Conservation (phyloP, 495 filamentous ascomycete genomes). For the Ramalina peruviana region DNA sequence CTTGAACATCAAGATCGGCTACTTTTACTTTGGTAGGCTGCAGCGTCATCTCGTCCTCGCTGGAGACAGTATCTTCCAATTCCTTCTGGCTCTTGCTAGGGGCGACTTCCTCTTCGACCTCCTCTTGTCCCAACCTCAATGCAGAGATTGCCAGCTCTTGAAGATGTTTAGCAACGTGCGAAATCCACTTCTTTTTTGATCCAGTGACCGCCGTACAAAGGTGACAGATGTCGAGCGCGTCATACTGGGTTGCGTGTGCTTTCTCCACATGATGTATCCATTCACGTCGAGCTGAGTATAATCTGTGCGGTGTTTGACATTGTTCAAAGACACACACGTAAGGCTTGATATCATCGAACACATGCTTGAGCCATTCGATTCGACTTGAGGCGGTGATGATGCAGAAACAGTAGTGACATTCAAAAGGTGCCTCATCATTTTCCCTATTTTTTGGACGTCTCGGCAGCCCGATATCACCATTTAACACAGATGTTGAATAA, state of each 20-base stretch:
- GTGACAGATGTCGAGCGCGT: background rate
- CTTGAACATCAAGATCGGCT: no score
- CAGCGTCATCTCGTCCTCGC: no score
- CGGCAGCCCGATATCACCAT: background rate
- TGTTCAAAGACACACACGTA: constrained; percentile 11
- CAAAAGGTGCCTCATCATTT: constrained; percentile 1
- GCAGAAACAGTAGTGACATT: constrained; percentile 11
- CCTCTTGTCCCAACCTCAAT: no score
- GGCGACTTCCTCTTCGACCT: no score
- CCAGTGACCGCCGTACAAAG: background rate
- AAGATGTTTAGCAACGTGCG: constrained; percentile 6
- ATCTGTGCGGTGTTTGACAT: constrained; percentile 7
- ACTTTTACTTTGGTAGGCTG: no score
- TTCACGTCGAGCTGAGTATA: constrained; percentile 13
- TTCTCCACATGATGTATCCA: constrained; percentile 7
- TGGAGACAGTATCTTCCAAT: no score
- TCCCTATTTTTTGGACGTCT: constrained; percentile 4
- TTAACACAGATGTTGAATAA: background rate
- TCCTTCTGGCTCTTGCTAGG: no score
- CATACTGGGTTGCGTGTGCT: background rate
- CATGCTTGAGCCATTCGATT: constrained; percentile 8
- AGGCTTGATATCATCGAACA: constrained; percentile 14
- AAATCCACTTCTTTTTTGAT: background rate
- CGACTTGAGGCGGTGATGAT: background rate
- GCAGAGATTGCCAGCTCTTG: constrained; percentile 6